Base-by-base conservation (phyloP, 345 rosid genomes). In the Mangifera indica region DNA sequence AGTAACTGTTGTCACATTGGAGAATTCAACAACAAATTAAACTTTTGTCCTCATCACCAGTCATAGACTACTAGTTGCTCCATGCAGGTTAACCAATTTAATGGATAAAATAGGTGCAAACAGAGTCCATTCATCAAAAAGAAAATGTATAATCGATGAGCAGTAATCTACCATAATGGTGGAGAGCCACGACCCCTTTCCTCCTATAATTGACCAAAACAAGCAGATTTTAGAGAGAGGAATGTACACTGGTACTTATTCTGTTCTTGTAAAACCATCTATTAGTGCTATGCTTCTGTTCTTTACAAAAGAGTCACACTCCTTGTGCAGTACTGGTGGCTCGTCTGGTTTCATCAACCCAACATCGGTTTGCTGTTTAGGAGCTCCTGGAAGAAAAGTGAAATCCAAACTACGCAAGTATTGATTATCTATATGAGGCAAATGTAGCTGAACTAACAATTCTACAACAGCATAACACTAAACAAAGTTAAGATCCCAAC, bases 161-260 rank as follows among this genome's bases (percentile, higher is more conserved):
- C n/a, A 76, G 87, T 90, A 59, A 94, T 81, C 72, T 83, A 79
- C 93, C 98, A 92, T 68, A 89, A 49, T 0, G 91, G 98, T 60
- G 97, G 83, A 71, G 93, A 45, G 24, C 78, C 85, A 15, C 93
- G 93, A 49, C 91, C 86, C 72, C 89, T 94, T 83, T 89, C 92
- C 87, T 89, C 98, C 98, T 94, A 81, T 17, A 81, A 74, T 49
- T 42, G 57, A 72, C 66, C 72, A 44, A 6, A 29, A 48, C 46
- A 18, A 14, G 37, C 15, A 68, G 52, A 9, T 11, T 21, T 6
- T 37, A 25, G 21, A 18, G 15, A 48, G 52, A 1, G 17, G 52
- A 48, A 48, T 48, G 14, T 48, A 48, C 49, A 11, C 49, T 34
- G 37, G 37, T 34, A 34, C 37, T 49, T 65, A 26, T 5, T n/a